Percentiles rank a stretch among this genome's conserved stretches.
Evolutionary conservation across 1,139 yeast genomes (phyloP).

Genomic region (Pichia inconspicua): DNA sequence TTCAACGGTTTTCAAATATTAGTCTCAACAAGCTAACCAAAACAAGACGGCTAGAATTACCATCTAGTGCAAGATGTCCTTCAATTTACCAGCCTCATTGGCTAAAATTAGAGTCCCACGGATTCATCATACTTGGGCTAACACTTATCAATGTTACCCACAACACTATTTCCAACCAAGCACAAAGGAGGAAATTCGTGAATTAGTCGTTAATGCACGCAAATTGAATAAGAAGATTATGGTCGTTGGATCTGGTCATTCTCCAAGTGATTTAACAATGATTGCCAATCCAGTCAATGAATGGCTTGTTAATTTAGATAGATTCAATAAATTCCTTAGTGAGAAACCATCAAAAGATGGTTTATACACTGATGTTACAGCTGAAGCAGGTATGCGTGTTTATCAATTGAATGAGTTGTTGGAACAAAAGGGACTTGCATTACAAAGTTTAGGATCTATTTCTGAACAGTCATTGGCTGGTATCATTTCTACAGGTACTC

Average conservation of each 20-base stretch:
- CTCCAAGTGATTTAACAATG: conserved; percentile 89
- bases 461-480: conserved; percentile 94
- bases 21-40: too few relatives aligned
- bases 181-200: conserved; percentile 52
- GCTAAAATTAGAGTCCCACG: conserved; percentile 28
- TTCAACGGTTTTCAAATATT: too few relatives aligned
- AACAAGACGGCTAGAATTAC: neutral
- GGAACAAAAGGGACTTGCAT: conserved; percentile 58
- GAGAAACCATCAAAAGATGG: conserved; percentile 37
- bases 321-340: conserved; percentile 47
- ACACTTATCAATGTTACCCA: conserved; percentile 73
- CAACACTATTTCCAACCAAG: conserved; percentile 72
- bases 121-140: conserved; percentile 81
- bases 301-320: conserved; percentile 86
- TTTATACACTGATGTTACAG: conserved; percentile 79
- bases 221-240: conserved; percentile 56
- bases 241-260: conserved; percentile 91
- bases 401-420: conserved; percentile 66
- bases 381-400: conserved; percentile 87
- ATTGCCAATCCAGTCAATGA: conserved; percentile 41
- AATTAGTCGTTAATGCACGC: conserved; percentile 60
- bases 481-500: conserved; percentile 91
- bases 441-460: conserved; percentile 90
- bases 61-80: conserved; percentile 5
- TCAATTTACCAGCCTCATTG: conserved; percentile 9